Conservation (phyloP, 345 rosid species). For the Moricandia arvensis region DNA sequence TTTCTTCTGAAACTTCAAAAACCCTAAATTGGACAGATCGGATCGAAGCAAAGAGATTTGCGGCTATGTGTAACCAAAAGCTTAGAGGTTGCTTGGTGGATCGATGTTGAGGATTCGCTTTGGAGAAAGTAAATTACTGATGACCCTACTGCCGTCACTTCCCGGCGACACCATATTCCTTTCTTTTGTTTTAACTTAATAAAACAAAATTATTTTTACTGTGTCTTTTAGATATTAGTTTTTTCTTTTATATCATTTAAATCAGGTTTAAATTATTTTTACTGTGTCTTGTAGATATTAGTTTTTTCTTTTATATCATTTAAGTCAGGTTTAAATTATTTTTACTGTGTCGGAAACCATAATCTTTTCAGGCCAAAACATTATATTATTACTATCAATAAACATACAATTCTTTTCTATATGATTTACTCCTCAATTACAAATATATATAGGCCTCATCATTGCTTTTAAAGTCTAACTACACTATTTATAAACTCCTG, state of each 20-base stretch:
- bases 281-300: too few relatives aligned
- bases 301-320: background rate
- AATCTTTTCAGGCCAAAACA: background rate
- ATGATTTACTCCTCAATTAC: too few relatives aligned
- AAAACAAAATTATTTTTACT: background rate
- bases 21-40: slow-evolving; percentile 28
- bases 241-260: background rate
- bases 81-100: background rate
- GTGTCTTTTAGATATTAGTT: too few relatives aligned
- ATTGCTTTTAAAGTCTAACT: too few relatives aligned
- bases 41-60: background rate
- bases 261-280: background rate
- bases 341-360: background rate
- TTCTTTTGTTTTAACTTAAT: background rate
- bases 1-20: background rate
- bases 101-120: background rate
- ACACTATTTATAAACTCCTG: too few relatives aligned
- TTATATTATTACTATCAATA: background rate
- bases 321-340: background rate
- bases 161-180: slow-evolving; percentile 21
- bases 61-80: background rate
- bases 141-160: slow-evolving; percentile 16
- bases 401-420: too few relatives aligned
- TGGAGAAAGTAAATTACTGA: background rate
- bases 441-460: too few relatives aligned